Conservation (phyloP, 352 stramenopile species). For the Phytophthora sp. region DNA sequence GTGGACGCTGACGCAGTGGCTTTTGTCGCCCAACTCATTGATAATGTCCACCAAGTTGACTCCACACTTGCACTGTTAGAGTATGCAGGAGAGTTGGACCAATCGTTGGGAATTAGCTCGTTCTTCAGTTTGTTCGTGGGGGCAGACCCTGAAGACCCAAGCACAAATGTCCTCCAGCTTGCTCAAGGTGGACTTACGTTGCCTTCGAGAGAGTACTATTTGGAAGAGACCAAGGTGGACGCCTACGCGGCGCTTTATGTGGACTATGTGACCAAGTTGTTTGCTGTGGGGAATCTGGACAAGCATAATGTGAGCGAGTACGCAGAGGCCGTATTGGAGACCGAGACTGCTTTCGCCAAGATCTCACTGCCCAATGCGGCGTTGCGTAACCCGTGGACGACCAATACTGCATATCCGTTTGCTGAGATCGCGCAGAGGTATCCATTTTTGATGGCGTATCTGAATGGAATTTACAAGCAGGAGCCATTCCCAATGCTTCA, state of each 20-base stretch:
- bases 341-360: slow-evolving; percentile 83
- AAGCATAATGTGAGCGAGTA: slow-evolving; percentile 46
- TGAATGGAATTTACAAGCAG: slow-evolving; percentile 52
- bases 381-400: slow-evolving; percentile 82
- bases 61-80: slow-evolving; percentile 48
- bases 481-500: slow-evolving; percentile 43
- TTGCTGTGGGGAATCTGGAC: slow-evolving; percentile 44
- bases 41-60: slow-evolving; percentile 42
- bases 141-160: slow-evolving; percentile 53
- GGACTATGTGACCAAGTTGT: slow-evolving; percentile 54
- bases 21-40: slow-evolving; percentile 47
- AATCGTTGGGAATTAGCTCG: slow-evolving; percentile 47
- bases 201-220: slow-evolving; percentile 70
- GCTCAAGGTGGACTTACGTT: slow-evolving; percentile 66
- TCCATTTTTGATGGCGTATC: slow-evolving; percentile 56
- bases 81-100: slow-evolving; percentile 50
- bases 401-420: slow-evolving; percentile 88
- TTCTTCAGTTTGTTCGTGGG: slow-evolving; percentile 60
- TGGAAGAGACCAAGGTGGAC: slow-evolving; percentile 47
- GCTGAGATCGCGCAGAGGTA: slow-evolving; percentile 56
- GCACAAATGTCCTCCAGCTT: slow-evolving; percentile 51
- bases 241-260: slow-evolving; percentile 49
- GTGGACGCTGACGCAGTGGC: slow-evolving; percentile 45
- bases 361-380: slow-evolving; percentile 89
- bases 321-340: slow-evolving; percentile 49